Base-by-base conservation (phyloP, 1,139 yeast genomes). In the Scheffersomyces cryptocercus region DNA sequence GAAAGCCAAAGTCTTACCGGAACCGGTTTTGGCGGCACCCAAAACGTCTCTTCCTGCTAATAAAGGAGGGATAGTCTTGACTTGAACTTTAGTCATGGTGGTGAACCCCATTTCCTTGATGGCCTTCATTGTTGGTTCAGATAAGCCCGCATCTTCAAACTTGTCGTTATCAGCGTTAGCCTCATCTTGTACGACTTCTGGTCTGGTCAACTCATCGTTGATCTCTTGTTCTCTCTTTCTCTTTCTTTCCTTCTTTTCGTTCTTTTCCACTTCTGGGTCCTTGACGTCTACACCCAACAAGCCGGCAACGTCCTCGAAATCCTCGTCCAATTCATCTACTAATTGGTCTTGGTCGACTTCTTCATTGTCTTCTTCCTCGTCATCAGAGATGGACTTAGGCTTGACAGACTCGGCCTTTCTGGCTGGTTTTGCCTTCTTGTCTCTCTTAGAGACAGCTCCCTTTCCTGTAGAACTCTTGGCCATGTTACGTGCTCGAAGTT, bases 1-100 rank as follows among this genome's bases (percentile, higher is more conserved):
- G 59, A 95, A 93, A 5, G 99, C 98, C 51, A 95, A 75, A 0
- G 99, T 93, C 70, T 93, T 93, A 64, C 99, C 99, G 1, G 97
- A 90, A 38, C 99, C 99, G 1, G 99, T 93, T 70, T 93, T 91
- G 44, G 99, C 99, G 41, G 98, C 97, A 54, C 97, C 98, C 45
- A 91, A 77, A 24, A 91, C 97, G 68, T 91, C 98, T 56, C 91
- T 81, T 36, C 99, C 98, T 0, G 98, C 97, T 55, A 91, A 73
- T 52, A 93, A 74, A 12, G 98, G 97, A 7, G 98, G 98, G 46
- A 91, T 91, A 12, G 98, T 89, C 65, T 90, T 84, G 31, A 95
- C 87, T 68, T 91, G 99, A 11, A 91, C 97, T 47, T 85, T 81
- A 5, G 99, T 93, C 97, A 91, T 88, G 46, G 75, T 85, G 14